These are phyloP conservation scores for Coniochaeta sp. DNA, from an alignment of 2,329 filamentous ascomycete species.

Conservation along the genomic window DNA sequence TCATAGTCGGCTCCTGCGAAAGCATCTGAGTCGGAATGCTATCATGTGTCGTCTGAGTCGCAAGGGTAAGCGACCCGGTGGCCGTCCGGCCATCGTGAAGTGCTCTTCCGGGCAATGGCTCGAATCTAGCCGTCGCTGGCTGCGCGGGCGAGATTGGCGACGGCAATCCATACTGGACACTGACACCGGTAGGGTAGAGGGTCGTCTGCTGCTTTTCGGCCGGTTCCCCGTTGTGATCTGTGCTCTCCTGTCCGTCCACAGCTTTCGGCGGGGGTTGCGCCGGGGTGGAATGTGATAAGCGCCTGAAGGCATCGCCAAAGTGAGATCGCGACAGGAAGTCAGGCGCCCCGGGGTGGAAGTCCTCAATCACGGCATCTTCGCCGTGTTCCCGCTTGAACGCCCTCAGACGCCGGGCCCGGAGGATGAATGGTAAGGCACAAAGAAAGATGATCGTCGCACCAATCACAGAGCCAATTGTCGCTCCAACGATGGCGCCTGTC, in stretches of 20 bases:
- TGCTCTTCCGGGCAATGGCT: not conserved
- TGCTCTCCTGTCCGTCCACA: slow-evolving; percentile 6
- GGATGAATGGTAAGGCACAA: slow-evolving; percentile 23
- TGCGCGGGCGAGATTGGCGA: slow-evolving; percentile 15
- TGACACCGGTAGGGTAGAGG: slow-evolving; percentile 10
- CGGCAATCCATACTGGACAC: slow-evolving; percentile 14
- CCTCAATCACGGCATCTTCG: slow-evolving; percentile 15
- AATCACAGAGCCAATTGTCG: slow-evolving; percentile 23
- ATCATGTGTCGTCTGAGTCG: slow-evolving; percentile 1
- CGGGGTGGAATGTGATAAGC: not conserved
- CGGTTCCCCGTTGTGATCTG: slow-evolving; percentile 7
- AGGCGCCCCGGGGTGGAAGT: slow-evolving; percentile 15
- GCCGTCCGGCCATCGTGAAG: not conserved
- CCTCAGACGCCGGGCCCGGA: slow-evolving; percentile 19
- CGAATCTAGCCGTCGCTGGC: slow-evolving; percentile 9
- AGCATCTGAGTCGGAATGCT: not conserved
- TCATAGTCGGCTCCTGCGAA: not conserved
- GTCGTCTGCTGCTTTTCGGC: slow-evolving; percentile 9
- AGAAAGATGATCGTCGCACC: slow-evolving; percentile 19
- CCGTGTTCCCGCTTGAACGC: slow-evolving; percentile 14
- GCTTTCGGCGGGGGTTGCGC: not conserved
- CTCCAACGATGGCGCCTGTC: slow-evolving; percentile 24
- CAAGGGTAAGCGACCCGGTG: not conserved
- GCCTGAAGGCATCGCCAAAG: slow-evolving; percentile 11
- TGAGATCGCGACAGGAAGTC: slow-evolving; percentile 10